Percentiles rank a stretch among this genome's conserved stretches.
Evolutionary conservation across 768 basidiomycete species (phyloP).

Genomic region (Suillus alpinus): DNA sequence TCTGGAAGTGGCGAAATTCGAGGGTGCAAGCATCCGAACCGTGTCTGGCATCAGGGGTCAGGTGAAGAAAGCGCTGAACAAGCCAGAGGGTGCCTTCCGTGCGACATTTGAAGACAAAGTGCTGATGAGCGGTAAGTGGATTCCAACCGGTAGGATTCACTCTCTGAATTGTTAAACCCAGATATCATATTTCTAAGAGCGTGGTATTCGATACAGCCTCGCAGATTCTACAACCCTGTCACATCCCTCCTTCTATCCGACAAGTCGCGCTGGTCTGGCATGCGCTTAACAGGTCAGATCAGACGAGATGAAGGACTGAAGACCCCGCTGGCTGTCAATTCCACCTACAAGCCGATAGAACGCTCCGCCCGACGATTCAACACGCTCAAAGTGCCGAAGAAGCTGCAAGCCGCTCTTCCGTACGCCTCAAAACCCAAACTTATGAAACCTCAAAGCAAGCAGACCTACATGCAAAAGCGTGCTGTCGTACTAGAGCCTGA

Average conservation of each 20-base stretch:
- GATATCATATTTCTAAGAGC: conserved; percentile 95
- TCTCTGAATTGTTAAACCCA: conserved; percentile 24
- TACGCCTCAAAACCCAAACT: conserved; percentile 91
- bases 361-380: conserved; percentile 86
- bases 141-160: neutral
- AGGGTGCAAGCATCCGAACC: conserved; percentile 94
- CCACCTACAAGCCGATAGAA: conserved; percentile 82
- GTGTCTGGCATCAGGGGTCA: conserved; percentile 96
- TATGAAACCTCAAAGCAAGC: conserved; percentile 66
- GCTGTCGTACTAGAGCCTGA: conserved; percentile 95
- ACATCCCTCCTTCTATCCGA: conserved; percentile 84
- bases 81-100: conserved; percentile 92
- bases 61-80: conserved; percentile 92
- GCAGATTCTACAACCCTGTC: conserved; percentile 96
- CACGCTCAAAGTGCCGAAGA: conserved; percentile 81
- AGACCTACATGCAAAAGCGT: conserved; percentile 92
- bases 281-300: conserved; percentile 94
- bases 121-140: conserved; percentile 81
- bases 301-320: conserved; percentile 82
- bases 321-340: conserved; percentile 79
- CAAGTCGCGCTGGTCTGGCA: conserved; percentile 85
- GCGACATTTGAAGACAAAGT: conserved; percentile 99
- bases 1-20: conserved; percentile 96
- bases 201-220: conserved; percentile 95
- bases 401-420: conserved; percentile 87